phyloP scores from a whole-genome alignment of 2,329 filamentous ascomycete genomes.

The Nemania serpens region DNA sequence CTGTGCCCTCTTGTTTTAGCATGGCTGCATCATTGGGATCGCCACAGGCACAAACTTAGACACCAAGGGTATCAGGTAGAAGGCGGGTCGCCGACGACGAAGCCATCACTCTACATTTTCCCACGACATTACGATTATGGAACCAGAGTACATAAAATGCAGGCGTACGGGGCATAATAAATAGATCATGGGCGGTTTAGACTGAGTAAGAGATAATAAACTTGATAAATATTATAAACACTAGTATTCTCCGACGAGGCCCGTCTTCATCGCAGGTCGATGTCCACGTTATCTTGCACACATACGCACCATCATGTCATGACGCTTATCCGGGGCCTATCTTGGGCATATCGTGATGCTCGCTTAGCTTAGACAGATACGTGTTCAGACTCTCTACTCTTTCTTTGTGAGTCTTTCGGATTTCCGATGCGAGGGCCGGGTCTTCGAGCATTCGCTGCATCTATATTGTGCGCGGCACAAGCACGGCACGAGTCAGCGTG shows the following conservation, averaged over 20 bases:
- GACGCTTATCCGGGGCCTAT: slow-evolving; percentile 60
- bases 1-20: neutral
- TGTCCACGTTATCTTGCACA: no score
- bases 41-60: neutral
- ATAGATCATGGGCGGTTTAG: slow-evolving; percentile 2
- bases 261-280: no score
- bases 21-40: no score
- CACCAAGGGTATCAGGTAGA: neutral
- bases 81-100: neutral
- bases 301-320: neutral
- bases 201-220: slow-evolving; percentile 2
- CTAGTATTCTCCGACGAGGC: no score
- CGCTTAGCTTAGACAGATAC: slow-evolving; percentile 87
- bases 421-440: slow-evolving; percentile 65
- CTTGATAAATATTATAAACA: no score
- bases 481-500: slow-evolving; percentile 3
- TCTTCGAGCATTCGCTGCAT: slow-evolving; percentile 77
- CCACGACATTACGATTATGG: slow-evolving; percentile 16
- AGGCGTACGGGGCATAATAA: neutral
- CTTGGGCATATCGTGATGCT: slow-evolving; percentile 95
- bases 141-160: slow-evolving; percentile 3
- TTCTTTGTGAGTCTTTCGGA: slow-evolving; percentile 96
- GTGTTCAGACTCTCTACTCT: slow-evolving; percentile 94
- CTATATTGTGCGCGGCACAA: slow-evolving; percentile 49
- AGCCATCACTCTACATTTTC: neutral